Base-by-base conservation (phyloP, 2,329 filamentous ascomycete species). In the Fusarium sp. region DNA sequence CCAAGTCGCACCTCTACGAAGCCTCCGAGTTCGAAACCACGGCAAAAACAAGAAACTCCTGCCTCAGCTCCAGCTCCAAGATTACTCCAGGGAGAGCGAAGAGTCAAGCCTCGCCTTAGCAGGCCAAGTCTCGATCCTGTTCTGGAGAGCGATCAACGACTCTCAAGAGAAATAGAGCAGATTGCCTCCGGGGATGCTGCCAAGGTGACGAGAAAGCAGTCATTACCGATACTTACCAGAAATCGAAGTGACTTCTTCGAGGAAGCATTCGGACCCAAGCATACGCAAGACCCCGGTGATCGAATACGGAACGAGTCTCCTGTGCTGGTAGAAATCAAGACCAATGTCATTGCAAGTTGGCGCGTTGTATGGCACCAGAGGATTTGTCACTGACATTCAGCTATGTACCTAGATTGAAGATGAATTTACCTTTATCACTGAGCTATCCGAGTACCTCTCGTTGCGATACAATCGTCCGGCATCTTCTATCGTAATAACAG, bases 401-500 rank as follows among this genome's bases (percentile, higher is more conserved):
- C 26, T 20, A 7, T n/a, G 28, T 54, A 24, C 31, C 48, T 20
- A 95, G 90, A 89, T 95, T 77, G 89, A 91, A 74, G 92, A 96
- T 79, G 92, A 95, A 77, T 92, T 91, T 78, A 90, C 89, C 14
- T 90, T 96, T 73, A 90, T 95, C 56, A 93, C 90, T 17, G 90
- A 93, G 77, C 86, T 97, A 24, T 92, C 93, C 7, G 89, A 91
- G 73, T 89, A 92, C 70, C 86, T 98, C 22, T 92, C 94, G 4
- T 87, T 89, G 68, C 90, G 94, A 52, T 98, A 95, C 80, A 90
- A 92, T 69, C 90, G 93, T 35, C 90, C 93, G 6, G 88, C 94
- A 64, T 89, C 90, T 6, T 93, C 91, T 14, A 91, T 97, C 66
- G 89, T 93, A 79, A 89, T 97, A 52, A 92, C 90, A 5, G 84